phyloP scores from a whole-genome alignment of 2,329 filamentous ascomycete species.

The Fusarium dlaminii region DNA sequence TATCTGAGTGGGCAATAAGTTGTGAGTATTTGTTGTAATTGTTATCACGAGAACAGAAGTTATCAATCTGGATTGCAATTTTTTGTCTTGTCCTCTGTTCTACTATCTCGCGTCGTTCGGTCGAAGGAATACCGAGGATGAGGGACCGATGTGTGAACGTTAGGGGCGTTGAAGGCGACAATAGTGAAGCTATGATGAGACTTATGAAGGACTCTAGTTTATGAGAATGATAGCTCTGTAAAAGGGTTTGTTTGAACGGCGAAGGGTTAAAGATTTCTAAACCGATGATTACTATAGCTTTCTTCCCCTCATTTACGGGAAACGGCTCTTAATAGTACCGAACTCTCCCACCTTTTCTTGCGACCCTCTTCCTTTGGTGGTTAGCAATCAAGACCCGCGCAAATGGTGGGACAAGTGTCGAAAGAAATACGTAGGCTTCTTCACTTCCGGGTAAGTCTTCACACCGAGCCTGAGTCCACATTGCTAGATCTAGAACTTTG shows the following conservation, averaged over 20 bases:
- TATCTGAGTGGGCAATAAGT: background rate
- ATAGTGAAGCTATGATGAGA: background rate
- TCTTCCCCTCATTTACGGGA: conserved; percentile 29
- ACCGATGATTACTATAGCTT: background rate
- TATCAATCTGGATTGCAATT: background rate
- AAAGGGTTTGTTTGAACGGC: background rate
- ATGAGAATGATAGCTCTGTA: background rate
- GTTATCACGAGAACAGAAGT: background rate
- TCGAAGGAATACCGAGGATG: background rate
- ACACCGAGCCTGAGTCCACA: conserved; percentile 10
- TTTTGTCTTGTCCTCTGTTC: background rate
- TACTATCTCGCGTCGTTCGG: background rate
- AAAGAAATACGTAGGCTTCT: background rate
- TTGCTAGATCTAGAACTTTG: background rate
- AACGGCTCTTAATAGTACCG: conserved; percentile 34
- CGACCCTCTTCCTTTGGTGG: conserved; percentile 14
- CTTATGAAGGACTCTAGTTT: background rate
- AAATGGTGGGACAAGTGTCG: conserved; percentile 25
- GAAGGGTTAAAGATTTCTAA: background rate
- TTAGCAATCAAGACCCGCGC: conserved; percentile 32
- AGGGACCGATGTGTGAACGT: background rate
- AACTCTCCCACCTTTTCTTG: conserved; percentile 7
- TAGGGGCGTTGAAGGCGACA: background rate
- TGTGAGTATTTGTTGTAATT: background rate
- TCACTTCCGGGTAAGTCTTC: background rate